A percentile compares a stretch with the other conserved stretches of the same genome.
phyloP scores from a whole-genome alignment of 345 rosid genomes.

The Gossypium longicalyx region DNA sequence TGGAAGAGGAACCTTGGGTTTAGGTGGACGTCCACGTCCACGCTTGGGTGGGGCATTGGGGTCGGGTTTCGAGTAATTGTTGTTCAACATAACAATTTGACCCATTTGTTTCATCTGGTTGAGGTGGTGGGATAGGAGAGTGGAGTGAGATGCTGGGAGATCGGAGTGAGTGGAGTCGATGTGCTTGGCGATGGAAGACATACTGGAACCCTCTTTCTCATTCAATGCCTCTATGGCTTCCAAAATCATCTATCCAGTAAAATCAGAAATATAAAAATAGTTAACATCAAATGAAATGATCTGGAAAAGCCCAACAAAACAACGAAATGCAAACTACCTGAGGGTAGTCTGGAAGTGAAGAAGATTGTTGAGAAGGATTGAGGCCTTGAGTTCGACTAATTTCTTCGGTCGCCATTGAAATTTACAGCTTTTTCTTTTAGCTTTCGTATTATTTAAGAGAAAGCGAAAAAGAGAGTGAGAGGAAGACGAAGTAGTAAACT shows the following conservation, averaged over 20 bases:
- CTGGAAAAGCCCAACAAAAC: neutral
- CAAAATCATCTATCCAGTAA: slow-evolving; percentile 54
- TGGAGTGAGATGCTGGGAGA: slow-evolving; percentile 56
- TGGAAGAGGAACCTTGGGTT: slow-evolving; percentile 42
- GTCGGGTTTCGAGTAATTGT: slow-evolving; percentile 77
- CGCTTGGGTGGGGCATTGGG: slow-evolving; percentile 69
- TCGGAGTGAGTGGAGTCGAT: slow-evolving; percentile 52
- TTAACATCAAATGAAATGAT: neutral
- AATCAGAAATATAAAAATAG: neutral
- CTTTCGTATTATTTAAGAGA: neutral
- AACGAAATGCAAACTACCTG: slow-evolving; percentile 20
- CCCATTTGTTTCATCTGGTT: slow-evolving; percentile 62
- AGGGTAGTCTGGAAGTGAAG: slow-evolving; percentile 31
- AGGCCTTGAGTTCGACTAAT: neutral
- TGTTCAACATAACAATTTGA: slow-evolving; percentile 52
- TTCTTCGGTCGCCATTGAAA: slow-evolving; percentile 30
- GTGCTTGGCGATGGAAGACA: slow-evolving; percentile 52
- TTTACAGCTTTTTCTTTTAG: neutral
- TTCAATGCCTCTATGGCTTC: slow-evolving; percentile 60
- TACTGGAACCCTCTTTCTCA: slow-evolving; percentile 53
- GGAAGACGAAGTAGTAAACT: neutral
- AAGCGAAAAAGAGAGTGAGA: neutral
- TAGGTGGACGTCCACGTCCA: slow-evolving; percentile 95
- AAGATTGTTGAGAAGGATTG: slow-evolving; percentile 3
- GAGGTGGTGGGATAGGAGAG: slow-evolving; percentile 62